Evolutionary conservation across 1,284 basidiomycete genomes (phyloP), one percentile per base, ranked within the genome.

Genomic region (Microbotryum saponariae): DNA sequence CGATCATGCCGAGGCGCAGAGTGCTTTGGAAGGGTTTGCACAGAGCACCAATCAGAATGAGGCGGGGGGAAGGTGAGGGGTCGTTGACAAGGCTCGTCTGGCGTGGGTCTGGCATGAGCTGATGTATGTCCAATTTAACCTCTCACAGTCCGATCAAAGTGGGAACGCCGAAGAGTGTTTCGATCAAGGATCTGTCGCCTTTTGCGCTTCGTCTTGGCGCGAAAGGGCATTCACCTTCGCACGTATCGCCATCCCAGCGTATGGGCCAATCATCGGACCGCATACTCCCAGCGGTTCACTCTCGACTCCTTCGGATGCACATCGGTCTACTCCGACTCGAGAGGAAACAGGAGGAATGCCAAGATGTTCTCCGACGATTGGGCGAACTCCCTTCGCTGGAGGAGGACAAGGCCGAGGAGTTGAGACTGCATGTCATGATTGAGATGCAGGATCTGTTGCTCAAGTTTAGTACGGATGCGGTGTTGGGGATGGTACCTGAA

Each of bases 231-330:
- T 42, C 37, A 18, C 37, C 37, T 42, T 42, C 12, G 37, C 37
- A 42, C 37, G 37, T 16, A 16, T 68, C 63, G 63, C 33, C 61
- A 14, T 53, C 63, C 16, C 37, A 42, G 37, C 37, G 37, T 10
- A 12, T 10, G 37, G 37, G 37, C 14, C 37, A 10, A 74, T 75
- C 25, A 21, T 53, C 6, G 45, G 87, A 89, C 53, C 77, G 82
- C 8, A 74, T 89, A n/a, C 80, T 85, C 10, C 87, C 89, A 0
- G 78, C 80, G 6, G 74, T 89, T 4, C 76, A 88, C 10, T 84
- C 85, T 1, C 77, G 81, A 10, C 79, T 92, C 20, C 75, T 93
- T 23, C 80, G 84, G 21, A 84, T 86, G 72, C 85, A 87, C 70
- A 51, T 59, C 14, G 51, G 27, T n/a, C 58, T 59, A 2, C 46